Percentiles rank a stretch among this genome's conserved stretches.
Conservation (phyloP, 805 yeast genomes). For the Teunomyces atbi region DNA sequence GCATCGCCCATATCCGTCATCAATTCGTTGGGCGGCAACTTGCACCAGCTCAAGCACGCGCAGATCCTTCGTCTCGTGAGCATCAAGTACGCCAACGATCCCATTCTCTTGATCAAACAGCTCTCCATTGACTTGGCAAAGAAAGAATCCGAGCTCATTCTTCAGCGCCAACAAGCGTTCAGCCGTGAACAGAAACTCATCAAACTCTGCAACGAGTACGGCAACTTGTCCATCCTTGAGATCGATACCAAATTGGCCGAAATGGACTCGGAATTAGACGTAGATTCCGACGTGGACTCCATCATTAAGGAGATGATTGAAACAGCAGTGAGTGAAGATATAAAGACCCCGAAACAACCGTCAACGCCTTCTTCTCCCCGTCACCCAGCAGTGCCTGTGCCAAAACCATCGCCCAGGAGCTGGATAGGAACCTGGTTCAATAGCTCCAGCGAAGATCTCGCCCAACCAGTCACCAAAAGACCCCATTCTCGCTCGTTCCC, state of each 20-base stretch:
- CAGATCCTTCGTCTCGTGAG: slow-evolving; percentile 19
- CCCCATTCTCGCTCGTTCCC: slow-evolving; percentile 17
- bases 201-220: slow-evolving; percentile 33
- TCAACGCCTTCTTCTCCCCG: background rate
- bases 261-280: slow-evolving; percentile 3
- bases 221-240: slow-evolving; percentile 33
- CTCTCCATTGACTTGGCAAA: slow-evolving; percentile 47
- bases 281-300: slow-evolving; percentile 11
- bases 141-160: slow-evolving; percentile 45
- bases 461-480: slow-evolving; percentile 5
- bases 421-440: slow-evolving; percentile 20
- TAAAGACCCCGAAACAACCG: slow-evolving; percentile 5
- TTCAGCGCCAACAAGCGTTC: slow-evolving; percentile 33
- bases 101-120: slow-evolving; percentile 40
- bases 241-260: slow-evolving; percentile 30
- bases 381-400: background rate
- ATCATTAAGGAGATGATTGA: slow-evolving; percentile 27
- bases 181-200: slow-evolving; percentile 32
- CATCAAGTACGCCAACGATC: slow-evolving; percentile 25
- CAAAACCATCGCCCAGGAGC: slow-evolving; percentile 5
- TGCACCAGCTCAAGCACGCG: slow-evolving; percentile 7
- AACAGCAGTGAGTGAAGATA: slow-evolving; percentile 26
- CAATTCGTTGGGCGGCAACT: slow-evolving; percentile 14
- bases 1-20: slow-evolving; percentile 3
- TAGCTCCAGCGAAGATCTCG: slow-evolving; percentile 8